These are phyloP conservation scores for Pogostemon cablin DNA, from an alignment of 257 asterid genomes.

Conservation along the genomic window DNA sequence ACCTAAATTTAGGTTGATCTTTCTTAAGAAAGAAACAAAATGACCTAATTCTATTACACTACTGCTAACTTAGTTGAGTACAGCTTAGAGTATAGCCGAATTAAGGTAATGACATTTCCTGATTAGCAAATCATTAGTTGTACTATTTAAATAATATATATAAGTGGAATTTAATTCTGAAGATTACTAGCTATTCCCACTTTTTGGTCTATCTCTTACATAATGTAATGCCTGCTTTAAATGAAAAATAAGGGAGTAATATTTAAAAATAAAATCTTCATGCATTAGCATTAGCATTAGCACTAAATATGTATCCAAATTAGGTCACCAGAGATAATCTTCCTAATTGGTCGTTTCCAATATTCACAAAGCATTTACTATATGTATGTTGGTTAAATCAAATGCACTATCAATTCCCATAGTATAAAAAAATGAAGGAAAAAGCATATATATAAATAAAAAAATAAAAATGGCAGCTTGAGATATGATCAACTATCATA, in stretches of 20 bases:
- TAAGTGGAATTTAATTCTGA: conserved; percentile 23
- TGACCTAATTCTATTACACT: conserved; percentile 54
- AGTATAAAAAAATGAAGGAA: conserved; percentile 18
- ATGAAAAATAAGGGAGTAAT: neutral
- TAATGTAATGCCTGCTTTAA: conserved; percentile 22
- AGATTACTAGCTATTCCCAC: conserved; percentile 20
- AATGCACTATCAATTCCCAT: conserved; percentile 33
- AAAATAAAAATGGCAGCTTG: neutral
- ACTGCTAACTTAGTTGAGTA: conserved; percentile 51
- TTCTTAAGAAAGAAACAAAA: conserved; percentile 22
- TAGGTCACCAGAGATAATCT: conserved; percentile 47
- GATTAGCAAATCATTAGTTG: conserved; percentile 38
- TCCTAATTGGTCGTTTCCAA: conserved; percentile 17
- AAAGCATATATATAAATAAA: neutral
- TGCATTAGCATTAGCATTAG: conserved; percentile 9
- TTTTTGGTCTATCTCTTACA: conserved; percentile 28
- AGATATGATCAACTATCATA: conserved; percentile 29
- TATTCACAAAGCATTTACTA: neutral
- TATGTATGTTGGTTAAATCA: conserved; percentile 21
- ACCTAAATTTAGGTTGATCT: conserved; percentile 56
- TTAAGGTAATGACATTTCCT: conserved; percentile 32
- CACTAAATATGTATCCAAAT: conserved; percentile 37
- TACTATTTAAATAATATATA: conserved; percentile 25
- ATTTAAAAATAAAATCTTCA: no score
- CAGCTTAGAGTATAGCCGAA: conserved; percentile 33